phyloP scores from a whole-genome alignment of 2,329 filamentous ascomycete genomes.

The Trichoderma cornu-damae region DNA sequence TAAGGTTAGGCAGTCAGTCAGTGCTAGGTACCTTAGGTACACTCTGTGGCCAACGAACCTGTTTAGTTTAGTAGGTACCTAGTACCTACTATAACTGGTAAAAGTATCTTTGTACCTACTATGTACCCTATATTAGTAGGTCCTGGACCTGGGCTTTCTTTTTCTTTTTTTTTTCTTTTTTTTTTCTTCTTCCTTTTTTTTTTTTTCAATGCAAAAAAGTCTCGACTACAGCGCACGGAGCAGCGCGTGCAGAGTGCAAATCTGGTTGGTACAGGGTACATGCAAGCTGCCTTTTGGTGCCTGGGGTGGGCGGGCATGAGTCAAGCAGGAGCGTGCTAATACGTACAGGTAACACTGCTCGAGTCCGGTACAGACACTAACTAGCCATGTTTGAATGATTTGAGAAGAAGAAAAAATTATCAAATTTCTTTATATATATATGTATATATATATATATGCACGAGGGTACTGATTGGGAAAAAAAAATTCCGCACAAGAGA shows the following conservation, averaged over 20 bases:
- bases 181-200: background rate
- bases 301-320: background rate
- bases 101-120: too few relatives aligned
- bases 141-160: too few relatives aligned
- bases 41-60: too few relatives aligned
- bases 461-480: constrained; percentile 6
- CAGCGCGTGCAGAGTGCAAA: background rate
- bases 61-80: too few relatives aligned
- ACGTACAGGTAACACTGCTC: constrained; percentile 3
- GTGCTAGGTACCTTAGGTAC: too few relatives aligned
- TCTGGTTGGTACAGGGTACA: background rate
- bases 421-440: too few relatives aligned
- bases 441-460: too few relatives aligned
- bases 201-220: background rate
- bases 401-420: too few relatives aligned
- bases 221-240: constrained; percentile 3
- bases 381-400: too few relatives aligned
- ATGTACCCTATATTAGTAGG: too few relatives aligned
- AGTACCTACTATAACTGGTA: too few relatives aligned
- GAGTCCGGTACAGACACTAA: constrained; percentile 16
- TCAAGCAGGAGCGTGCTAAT: constrained; percentile 14
- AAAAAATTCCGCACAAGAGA: constrained; percentile 6
- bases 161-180: background rate
- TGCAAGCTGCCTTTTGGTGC: background rate
- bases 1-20: too few relatives aligned